A percentile compares a stretch with the other conserved stretches of the same genome.
phyloP scores from a whole-genome alignment of 768 basidiomycete species.

The Suillus lakei region DNA sequence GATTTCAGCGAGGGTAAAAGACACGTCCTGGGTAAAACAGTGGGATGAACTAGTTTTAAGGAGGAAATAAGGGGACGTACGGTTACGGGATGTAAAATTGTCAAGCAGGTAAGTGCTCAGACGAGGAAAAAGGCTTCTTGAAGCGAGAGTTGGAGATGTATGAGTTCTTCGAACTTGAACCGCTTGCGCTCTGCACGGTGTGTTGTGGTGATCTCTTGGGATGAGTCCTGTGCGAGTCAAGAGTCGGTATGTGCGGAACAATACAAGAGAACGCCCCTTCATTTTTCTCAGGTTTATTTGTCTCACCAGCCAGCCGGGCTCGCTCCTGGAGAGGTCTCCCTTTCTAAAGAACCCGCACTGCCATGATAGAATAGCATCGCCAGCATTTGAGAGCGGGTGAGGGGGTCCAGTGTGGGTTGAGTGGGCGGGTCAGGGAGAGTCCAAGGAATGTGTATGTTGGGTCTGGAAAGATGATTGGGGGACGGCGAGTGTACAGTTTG shows the following conservation, averaged over 20 bases:
- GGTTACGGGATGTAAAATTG: slow-evolving; percentile 64
- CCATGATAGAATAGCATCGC: background rate
- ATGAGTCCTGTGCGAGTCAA: slow-evolving; percentile 57
- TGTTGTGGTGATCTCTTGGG: slow-evolving; percentile 90
- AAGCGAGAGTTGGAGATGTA: slow-evolving; percentile 89
- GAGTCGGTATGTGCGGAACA: background rate
- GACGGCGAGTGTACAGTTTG: slow-evolving; percentile 67
- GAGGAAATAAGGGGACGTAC: slow-evolving; percentile 48
- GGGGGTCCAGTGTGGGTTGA: slow-evolving; percentile 78
- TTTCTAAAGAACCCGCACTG: background rate
- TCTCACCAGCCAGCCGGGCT: background rate
- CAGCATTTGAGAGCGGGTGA: slow-evolving; percentile 54
- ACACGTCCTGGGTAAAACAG: slow-evolving; percentile 47
- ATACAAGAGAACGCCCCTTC: background rate
- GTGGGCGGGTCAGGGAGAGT: slow-evolving; percentile 53
- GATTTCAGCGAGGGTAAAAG: slow-evolving; percentile 59
- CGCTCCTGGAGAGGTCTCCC: background rate
- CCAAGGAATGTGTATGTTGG: slow-evolving; percentile 57
- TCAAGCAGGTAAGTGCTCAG: slow-evolving; percentile 85
- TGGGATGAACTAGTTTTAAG: background rate
- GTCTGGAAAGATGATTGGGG: slow-evolving; percentile 59
- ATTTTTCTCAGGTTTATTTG: background rate
- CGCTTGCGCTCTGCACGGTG: slow-evolving; percentile 88
- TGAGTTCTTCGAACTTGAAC: slow-evolving; percentile 84
- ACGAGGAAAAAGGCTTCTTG: slow-evolving; percentile 89